These are phyloP conservation scores for Emergomyces pasteurianus DNA, from an alignment of 2,329 filamentous ascomycete species.

Conservation along the genomic window DNA sequence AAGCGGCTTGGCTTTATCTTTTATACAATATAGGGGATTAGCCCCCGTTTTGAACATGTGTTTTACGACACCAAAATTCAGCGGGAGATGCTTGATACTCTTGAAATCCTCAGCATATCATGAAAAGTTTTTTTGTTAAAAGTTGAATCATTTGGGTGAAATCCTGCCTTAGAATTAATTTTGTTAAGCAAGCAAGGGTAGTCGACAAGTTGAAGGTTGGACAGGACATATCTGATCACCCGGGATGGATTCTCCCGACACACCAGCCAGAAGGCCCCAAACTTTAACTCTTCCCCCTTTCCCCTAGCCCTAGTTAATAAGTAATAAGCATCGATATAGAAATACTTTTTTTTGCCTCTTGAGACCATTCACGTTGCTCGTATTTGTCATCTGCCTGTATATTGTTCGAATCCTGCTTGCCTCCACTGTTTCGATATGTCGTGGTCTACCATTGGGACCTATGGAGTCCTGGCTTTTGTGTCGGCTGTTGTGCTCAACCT, in stretches of 20 bases:
- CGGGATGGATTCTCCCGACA: background rate
- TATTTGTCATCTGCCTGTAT: background rate
- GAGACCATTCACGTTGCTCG: background rate
- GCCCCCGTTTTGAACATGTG: background rate
- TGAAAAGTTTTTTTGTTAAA: no score
- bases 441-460: background rate
- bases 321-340: background rate
- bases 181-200: background rate
- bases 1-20: background rate
- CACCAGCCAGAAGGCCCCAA: background rate
- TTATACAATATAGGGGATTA: no score
- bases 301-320: background rate
- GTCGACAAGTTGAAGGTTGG: background rate
- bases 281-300: background rate
- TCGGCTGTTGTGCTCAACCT: constrained; percentile 58
- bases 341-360: background rate
- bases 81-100: background rate
- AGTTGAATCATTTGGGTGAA: background rate
- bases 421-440: background rate
- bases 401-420: background rate
- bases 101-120: background rate
- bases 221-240: background rate
- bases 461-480: background rate
- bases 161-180: background rate
- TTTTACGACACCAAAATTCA: background rate